phyloP scores from a whole-genome alignment of 495 filamentous ascomycete species.

The Daldinia caldariorum region DNA sequence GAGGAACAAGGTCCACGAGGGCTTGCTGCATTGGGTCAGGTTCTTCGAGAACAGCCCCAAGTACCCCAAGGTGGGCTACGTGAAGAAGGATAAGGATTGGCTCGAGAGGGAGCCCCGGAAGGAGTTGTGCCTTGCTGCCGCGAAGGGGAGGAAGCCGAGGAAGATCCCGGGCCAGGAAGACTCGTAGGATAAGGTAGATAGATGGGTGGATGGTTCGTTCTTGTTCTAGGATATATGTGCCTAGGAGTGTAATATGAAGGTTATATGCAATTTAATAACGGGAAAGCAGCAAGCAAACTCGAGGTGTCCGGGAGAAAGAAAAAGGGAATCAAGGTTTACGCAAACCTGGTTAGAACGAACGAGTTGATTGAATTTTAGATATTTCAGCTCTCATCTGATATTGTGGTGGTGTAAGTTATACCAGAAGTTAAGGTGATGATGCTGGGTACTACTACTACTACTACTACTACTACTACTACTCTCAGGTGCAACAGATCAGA shows the following conservation, averaged over 20 bases:
- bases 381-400: too few species aligned
- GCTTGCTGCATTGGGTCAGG: conserved; percentile 70
- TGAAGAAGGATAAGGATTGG: conserved; percentile 62
- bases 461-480: too few species aligned
- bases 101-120: conserved; percentile 54
- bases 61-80: conserved; percentile 77
- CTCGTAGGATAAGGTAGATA: background rate
- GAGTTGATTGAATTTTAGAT: too few species aligned
- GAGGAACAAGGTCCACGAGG: conserved; percentile 62
- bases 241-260: too few species aligned
- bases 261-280: conserved; percentile 1
- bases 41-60: conserved; percentile 82
- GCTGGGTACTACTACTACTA: too few species aligned
- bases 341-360: background rate
- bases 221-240: background rate
- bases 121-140: conserved; percentile 58
- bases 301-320: background rate
- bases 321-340: too few species aligned
- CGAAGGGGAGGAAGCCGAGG: conserved; percentile 54
- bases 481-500: too few species aligned
- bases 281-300: background rate
- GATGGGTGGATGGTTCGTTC: background rate
- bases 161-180: conserved; percentile 49
- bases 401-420: too few species aligned
- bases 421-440: too few species aligned